Conservation (phyloP, 371 early-diverging fungal species). For the Rhizopus sp. region DNA sequence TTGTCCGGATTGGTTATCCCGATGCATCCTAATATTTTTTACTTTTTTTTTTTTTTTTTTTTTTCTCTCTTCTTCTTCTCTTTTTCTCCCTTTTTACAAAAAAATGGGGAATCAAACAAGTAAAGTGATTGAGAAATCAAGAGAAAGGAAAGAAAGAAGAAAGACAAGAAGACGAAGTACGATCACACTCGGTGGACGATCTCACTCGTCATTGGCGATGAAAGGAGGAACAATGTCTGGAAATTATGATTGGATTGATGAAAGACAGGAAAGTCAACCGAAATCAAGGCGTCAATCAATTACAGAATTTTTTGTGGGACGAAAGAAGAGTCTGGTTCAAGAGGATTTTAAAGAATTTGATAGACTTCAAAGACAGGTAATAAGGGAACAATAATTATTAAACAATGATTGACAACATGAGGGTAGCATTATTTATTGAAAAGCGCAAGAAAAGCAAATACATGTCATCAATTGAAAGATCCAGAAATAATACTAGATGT, state of each 20-base stretch:
- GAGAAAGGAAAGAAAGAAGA: constrained; percentile 30
- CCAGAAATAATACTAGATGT: constrained; percentile 44
- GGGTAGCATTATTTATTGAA: constrained; percentile 50
- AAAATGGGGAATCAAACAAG: constrained; percentile 51
- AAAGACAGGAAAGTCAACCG: constrained; percentile 12
- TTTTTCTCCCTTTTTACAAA: neutral
- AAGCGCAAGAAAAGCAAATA: constrained; percentile 45
- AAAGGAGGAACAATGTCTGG: constrained; percentile 15
- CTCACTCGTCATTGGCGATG: constrained; percentile 18
- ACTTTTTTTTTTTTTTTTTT: constrained; percentile 6
- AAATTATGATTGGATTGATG: constrained; percentile 50
- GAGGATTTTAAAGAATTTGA: constrained; percentile 50
- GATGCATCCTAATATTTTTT: neutral
- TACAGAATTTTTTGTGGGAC: constrained; percentile 44
- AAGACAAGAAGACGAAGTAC: constrained; percentile 37
- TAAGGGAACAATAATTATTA: constrained; percentile 1
- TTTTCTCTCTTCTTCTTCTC: constrained; percentile 1
- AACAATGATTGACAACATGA: neutral
- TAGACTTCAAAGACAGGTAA: constrained; percentile 50
- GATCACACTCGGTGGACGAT: constrained; percentile 28
- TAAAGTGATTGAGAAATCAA: constrained; percentile 36
- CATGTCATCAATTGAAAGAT: constrained; percentile 24
- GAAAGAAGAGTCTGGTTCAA: constrained; percentile 41
- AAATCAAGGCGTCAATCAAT: constrained; percentile 47
- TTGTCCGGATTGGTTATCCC: constrained; percentile 29